Evolutionary conservation across 306 rosid genomes (phyloP), one percentile per base, ranked within the genome.

Genomic region (Vigna reflexopilosa): DNA sequence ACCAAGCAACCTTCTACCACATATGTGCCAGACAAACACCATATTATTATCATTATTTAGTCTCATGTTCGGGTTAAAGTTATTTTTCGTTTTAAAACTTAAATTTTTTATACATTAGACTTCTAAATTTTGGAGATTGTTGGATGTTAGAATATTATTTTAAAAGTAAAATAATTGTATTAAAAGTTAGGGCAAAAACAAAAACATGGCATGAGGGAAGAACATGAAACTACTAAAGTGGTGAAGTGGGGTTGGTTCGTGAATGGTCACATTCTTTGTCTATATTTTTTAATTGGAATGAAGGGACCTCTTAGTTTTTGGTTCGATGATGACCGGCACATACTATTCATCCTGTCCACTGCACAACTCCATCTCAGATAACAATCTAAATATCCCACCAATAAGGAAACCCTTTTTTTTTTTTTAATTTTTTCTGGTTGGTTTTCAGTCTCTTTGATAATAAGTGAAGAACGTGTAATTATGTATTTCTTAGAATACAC

Each of bases 241-340:
- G 56, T 66, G 45, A 56, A 13, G 80, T 67, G 79, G 83, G 80
- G 80, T 73, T 74, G 20, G 16, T 76, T 65, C 57, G 10, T 48
- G 75, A 79, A 70, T 55, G 55, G 13, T 20, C 51, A 75, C 87
- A 83, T 75, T 79, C 69, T 13, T 66, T 84, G 79, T 84, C 81
- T 54, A 34, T n/a, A 77, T 45, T 51, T 82, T 54, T 54, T 26
- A 64, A 63, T 44, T n/a, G 16, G n/a, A 20, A 17, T 7, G 40
- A 45, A 78, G 63, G 82, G 52, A 30, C 74, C 49, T 30, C 50
- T 26, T 26, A 26, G 32, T 76, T 62, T 49, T 7, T 70, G 52
- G 34, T 49, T 63, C n/a, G 70, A 82, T 20, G 16, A 63, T 57
- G 85, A 77, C 63, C 2, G 7, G 19, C 50, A 22, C 78, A 58